Base-by-base conservation (phyloP, 352 stramenopile genomes). In the Globisporangium canariense region DNA sequence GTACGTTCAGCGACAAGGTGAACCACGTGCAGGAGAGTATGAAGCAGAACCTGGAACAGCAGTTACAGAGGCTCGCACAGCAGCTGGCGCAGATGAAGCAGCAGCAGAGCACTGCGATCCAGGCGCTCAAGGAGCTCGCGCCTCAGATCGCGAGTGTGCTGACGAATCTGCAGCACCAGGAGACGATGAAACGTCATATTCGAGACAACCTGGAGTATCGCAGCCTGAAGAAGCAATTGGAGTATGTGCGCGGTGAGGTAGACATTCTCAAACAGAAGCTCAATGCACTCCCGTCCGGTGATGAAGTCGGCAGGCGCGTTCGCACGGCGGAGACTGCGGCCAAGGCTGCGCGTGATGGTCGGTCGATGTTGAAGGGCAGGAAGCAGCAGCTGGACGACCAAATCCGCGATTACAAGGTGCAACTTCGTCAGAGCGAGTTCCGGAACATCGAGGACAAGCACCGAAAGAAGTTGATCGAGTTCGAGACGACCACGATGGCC, bases 401-500 rank as follows among this genome's bases (percentile, higher is more conserved):
- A 30, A 77, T 93, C 52, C 76, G 73, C n/a, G 78, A 90, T 8
- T 69, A 85, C 34, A 89, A 92, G 47, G 52, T 84, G 14, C 70
- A 91, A 49, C 65, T 93, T 1, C 70, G 67, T 18, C 65, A 71
- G 1, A 67, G 70, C 30, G 88, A 98, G 14, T 97, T 98, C 60
- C 87, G 91, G 36, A 84, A 98, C 58, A 84, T 99, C 16, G 96
- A 99, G 34, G 91, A 98, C 56, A 86, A 93, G 58, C 91, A 98
- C 67, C 82, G 96, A 5, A 78, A 94, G 55, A 98, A 95, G 66
- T 76, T 98, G 53, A 99, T 99, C 68, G 82, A 99, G 66, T 86
- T 94, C 58, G 89, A 99, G 60, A 99, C 97, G 13, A 99, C 97
- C 7, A 83, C 88, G 60, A 96, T 99, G 83, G 93, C 97, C 0